Percentiles rank a stretch among this genome's conserved stretches.
These are phyloP conservation scores for Nicotiana paniculata DNA, from an alignment of 257 asterid genomes.

Conservation along the genomic window DNA sequence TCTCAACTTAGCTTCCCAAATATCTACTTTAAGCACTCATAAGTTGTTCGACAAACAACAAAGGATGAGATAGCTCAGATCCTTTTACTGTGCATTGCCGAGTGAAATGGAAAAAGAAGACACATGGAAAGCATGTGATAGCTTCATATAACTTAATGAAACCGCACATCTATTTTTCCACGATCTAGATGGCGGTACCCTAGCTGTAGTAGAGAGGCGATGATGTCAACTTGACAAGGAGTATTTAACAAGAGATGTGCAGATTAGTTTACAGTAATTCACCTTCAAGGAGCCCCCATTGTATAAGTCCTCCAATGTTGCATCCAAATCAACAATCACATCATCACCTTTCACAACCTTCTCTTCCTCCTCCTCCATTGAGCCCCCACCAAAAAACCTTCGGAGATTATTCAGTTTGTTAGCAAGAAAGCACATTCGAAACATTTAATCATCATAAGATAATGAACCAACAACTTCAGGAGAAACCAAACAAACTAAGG, in stretches of 20 bases:
- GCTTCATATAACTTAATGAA: neutral
- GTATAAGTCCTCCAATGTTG: slow-evolving; percentile 88
- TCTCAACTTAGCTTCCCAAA: neutral
- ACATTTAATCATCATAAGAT: neutral
- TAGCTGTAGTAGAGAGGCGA: neutral
- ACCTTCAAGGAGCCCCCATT: slow-evolving; percentile 97
- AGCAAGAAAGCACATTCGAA: slow-evolving; percentile 8
- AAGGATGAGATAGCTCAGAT: too few species aligned
- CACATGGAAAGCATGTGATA: neutral
- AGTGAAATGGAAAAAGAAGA: neutral
- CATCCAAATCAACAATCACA: slow-evolving; percentile 85
- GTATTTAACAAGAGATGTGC: neutral
- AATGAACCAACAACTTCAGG: neutral
- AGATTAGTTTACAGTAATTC: slow-evolving; percentile 3
- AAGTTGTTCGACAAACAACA: neutral
- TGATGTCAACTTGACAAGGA: neutral
- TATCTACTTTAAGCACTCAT: neutral
- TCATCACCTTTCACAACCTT: slow-evolving; percentile 87
- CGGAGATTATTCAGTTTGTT: slow-evolving; percentile 11
- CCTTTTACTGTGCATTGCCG: too few species aligned
- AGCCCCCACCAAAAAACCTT: slow-evolving; percentile 91
- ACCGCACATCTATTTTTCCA: neutral
- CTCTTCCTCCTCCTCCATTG: slow-evolving; percentile 95
- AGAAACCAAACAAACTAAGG: neutral
- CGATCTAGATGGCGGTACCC: neutral